These are phyloP conservation scores for Rubia occidens DNA, from an alignment of 305 asterid species.

Conservation along the genomic window DNA sequence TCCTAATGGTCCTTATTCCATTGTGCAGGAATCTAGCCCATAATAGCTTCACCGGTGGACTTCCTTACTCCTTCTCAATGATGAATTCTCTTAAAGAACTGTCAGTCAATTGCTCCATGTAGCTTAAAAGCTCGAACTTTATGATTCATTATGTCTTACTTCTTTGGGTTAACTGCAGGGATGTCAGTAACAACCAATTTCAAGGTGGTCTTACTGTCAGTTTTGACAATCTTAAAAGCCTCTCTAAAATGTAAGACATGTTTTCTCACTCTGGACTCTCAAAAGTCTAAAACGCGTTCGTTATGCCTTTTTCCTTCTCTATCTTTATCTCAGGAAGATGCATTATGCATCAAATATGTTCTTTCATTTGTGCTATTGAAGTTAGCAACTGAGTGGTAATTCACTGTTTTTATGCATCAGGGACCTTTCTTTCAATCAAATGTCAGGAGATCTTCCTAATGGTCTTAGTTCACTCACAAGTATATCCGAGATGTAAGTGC, in stretches of 20 bases:
- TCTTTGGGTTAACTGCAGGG: constrained; percentile 36
- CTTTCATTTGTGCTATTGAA: background rate
- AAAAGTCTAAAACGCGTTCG: constrained; percentile 1
- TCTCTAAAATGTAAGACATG: constrained; percentile 64
- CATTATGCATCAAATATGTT: no score
- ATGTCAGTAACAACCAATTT: constrained; percentile 61
- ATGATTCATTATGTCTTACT: background rate
- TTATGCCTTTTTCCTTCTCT: background rate
- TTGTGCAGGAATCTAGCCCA: constrained; percentile 68
- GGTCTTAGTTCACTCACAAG: constrained; percentile 47
- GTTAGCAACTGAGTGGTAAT: constrained; percentile 7
- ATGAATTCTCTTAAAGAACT: constrained; percentile 62
- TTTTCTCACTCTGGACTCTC: constrained; percentile 14
- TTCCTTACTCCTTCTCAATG: constrained; percentile 66
- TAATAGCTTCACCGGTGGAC: constrained; percentile 50
- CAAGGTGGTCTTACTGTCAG: constrained; percentile 48
- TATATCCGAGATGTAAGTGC: constrained; percentile 57
- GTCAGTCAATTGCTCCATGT: constrained; percentile 33
- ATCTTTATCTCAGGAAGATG: background rate
- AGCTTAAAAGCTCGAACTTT: constrained; percentile 3
- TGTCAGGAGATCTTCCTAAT: constrained; percentile 73
- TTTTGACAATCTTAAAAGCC: constrained; percentile 53
- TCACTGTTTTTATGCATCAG: constrained; percentile 34
- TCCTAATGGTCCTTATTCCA: constrained; percentile 17
- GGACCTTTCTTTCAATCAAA: constrained; percentile 72